These are phyloP conservation scores for Echinosophora koreensis DNA, from an alignment of 306 rosid genomes.

Conservation along the genomic window DNA sequence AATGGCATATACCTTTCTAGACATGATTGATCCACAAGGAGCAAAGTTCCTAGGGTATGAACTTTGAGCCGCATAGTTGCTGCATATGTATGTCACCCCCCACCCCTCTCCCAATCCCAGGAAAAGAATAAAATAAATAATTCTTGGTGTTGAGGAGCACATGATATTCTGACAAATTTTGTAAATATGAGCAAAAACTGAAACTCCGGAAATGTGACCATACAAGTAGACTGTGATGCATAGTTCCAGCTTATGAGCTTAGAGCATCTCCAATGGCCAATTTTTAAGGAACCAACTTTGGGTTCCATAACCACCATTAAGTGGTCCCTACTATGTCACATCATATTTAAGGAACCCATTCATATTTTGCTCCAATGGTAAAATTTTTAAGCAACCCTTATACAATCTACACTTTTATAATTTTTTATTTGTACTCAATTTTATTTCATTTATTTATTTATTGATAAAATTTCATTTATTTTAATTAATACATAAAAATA, in stretches of 20 bases:
- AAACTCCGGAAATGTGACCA: background rate
- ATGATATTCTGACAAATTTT: slow-evolving; percentile 3
- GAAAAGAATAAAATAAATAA: background rate
- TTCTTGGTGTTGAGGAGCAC: background rate
- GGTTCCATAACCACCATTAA: too few relatives aligned
- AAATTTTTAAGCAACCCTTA: too few relatives aligned
- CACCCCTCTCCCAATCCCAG: background rate
- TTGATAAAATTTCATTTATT: too few relatives aligned
- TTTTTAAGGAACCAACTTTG: too few relatives aligned
- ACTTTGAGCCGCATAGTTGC: slow-evolving; percentile 50
- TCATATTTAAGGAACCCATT: too few relatives aligned
- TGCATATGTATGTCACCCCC: background rate
- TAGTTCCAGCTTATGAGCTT: background rate
- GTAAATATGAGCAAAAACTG: slow-evolving; percentile 29
- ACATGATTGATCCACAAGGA: slow-evolving; percentile 71
- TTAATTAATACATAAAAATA: too few relatives aligned
- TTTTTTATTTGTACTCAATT: too few relatives aligned
- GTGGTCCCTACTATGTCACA: too few relatives aligned
- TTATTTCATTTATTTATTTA: too few relatives aligned
- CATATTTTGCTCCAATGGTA: too few relatives aligned
- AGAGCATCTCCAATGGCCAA: too few relatives aligned
- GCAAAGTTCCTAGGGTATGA: slow-evolving; percentile 83
- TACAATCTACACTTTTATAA: too few relatives aligned
- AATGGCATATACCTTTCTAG: slow-evolving; percentile 71
- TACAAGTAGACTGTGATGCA: background rate